phyloP scores from a whole-genome alignment of 345 rosid genomes.

The Dipteronia sinensis region DNA sequence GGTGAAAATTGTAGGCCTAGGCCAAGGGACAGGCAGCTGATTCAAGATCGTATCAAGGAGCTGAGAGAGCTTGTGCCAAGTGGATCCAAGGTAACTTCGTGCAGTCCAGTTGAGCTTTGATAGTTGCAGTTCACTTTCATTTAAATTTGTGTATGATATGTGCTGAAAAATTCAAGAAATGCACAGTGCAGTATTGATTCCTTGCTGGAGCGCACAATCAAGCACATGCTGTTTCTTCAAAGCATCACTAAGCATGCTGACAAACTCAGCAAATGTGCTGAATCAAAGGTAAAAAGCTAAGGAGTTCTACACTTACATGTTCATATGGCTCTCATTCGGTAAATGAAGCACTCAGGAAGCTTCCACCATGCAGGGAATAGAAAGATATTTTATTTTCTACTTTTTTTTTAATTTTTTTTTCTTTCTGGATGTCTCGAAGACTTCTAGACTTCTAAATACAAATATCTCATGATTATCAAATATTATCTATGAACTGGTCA shows the following conservation, averaged over 20 bases:
- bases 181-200: conserved; percentile 97
- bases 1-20: conserved; percentile 91
- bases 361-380: conserved; percentile 4
- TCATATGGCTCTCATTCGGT: conserved; percentile 6
- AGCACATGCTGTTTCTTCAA: conserved; percentile 87
- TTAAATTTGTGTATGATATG: conserved; percentile 13
- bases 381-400: neutral
- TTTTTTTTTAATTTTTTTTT: neutral
- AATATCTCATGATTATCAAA: too few species aligned
- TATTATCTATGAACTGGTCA: neutral
- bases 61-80: conserved; percentile 93
- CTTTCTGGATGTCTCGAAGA: neutral
- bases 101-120: conserved; percentile 10
- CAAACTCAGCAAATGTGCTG: conserved; percentile 76
- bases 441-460: neutral
- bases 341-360: conserved; percentile 9
- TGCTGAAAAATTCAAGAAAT: conserved; percentile 35
- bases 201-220: conserved; percentile 91
- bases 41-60: conserved; percentile 97
- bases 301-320: conserved; percentile 4
- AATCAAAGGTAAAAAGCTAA: conserved; percentile 50
- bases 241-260: conserved; percentile 87
- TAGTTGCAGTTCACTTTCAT: conserved; percentile 6
- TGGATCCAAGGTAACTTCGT: conserved; percentile 83
- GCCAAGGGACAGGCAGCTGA: conserved; percentile 96